These are phyloP conservation scores for Rostrohypoxylon terebratum DNA, from an alignment of 495 filamentous ascomycete species.

Conservation along the genomic window DNA sequence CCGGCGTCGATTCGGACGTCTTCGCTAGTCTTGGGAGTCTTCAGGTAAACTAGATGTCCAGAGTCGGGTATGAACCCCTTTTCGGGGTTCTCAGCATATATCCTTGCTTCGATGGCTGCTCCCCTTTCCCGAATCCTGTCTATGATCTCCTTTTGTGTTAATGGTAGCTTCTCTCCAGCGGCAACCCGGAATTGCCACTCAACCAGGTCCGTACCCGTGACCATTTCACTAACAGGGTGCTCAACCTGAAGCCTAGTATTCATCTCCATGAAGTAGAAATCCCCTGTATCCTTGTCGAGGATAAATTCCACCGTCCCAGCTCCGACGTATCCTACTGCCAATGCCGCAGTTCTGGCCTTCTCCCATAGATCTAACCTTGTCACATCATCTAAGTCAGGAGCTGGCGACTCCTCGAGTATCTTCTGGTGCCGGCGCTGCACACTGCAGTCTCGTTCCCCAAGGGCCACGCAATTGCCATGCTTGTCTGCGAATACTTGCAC, in stretches of 20 bases:
- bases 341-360: slow-evolving; percentile 88
- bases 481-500: slow-evolving; percentile 97
- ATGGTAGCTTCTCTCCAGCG: slow-evolving; percentile 84
- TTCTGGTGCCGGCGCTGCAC: slow-evolving; percentile 94
- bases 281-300: slow-evolving; percentile 91
- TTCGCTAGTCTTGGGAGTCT: slow-evolving; percentile 73
- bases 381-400: slow-evolving; percentile 81
- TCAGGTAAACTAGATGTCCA: slow-evolving; percentile 85
- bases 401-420: slow-evolving; percentile 95
- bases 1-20: slow-evolving; percentile 92
- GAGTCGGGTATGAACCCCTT: slow-evolving; percentile 94
- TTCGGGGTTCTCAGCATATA: slow-evolving; percentile 95
- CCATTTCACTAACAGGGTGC: slow-evolving; percentile 97
- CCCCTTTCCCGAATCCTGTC: slow-evolving; percentile 78
- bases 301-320: slow-evolving; percentile 99
- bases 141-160: slow-evolving; percentile 86
- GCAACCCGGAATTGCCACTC: slow-evolving; percentile 96
- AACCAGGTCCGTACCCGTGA: slow-evolving; percentile 94
- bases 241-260: slow-evolving; percentile 97
- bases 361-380: slow-evolving; percentile 91
- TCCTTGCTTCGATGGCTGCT: slow-evolving; percentile 92
- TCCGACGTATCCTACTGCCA: slow-evolving; percentile 94
- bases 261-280: slow-evolving; percentile 99
- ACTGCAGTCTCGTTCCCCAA: slow-evolving; percentile 89
- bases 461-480: slow-evolving; percentile 82